Conservation (phyloP, 257 asterid species). For the Solanum pennellii region DNA sequence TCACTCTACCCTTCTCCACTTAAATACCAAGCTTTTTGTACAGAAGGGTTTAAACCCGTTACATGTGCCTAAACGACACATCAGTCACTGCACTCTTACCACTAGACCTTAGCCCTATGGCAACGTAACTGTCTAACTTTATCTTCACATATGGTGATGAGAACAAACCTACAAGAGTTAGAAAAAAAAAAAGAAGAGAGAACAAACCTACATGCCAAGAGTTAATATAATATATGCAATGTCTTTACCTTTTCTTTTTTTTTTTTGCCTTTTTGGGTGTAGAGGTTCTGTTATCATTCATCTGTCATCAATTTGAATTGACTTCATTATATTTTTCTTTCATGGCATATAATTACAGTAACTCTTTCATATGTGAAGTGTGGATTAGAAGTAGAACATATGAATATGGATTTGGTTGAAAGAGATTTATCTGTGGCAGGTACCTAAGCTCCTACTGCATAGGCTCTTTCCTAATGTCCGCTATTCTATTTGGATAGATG, state of each 20-base stretch:
- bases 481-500: constrained; percentile 93
- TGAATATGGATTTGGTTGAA: neutral
- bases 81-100: neutral
- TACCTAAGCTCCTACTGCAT: constrained; percentile 86
- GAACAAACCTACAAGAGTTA: neutral
- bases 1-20: neutral
- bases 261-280: neutral
- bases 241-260: neutral
- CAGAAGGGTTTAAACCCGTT: neutral
- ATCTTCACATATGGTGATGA: neutral
- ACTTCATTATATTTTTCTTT: neutral
- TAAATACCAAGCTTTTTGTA: neutral
- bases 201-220: neutral
- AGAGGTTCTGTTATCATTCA: neutral
- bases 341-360: neutral
- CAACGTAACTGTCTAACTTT: neutral
- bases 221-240: neutral
- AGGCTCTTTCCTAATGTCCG: constrained; percentile 88
- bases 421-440: constrained; percentile 34
- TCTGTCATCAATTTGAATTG: neutral
- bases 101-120: neutral
- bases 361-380: neutral
- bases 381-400: neutral
- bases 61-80: neutral
- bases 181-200: neutral